Evolutionary conservation across 2,329 filamentous ascomycete genomes (phyloP).

Genomic region (Fusarium sp.): DNA sequence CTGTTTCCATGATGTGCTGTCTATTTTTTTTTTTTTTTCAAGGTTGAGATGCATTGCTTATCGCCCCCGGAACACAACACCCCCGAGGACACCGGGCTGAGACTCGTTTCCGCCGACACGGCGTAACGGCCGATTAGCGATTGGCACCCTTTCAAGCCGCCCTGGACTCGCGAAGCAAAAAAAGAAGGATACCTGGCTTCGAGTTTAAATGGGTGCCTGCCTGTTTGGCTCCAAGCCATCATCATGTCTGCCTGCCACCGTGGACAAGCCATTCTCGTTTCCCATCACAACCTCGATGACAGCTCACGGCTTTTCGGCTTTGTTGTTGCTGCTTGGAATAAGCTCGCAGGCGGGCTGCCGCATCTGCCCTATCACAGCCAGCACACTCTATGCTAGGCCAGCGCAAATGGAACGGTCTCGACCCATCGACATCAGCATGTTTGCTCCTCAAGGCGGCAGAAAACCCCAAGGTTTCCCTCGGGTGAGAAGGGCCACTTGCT

Average conservation of each 20-base stretch:
- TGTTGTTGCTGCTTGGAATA: background rate
- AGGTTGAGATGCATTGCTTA: background rate
- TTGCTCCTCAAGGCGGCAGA: background rate
- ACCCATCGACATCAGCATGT: conserved; percentile 2
- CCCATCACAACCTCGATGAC: conserved; percentile 29
- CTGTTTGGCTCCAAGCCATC: background rate
- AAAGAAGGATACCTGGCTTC: background rate
- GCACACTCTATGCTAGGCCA: conserved; percentile 3
- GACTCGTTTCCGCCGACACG: conserved; percentile 16
- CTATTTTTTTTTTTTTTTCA: background rate
- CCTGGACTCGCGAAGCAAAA: background rate
- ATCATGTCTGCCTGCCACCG: background rate
- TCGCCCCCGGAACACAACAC: background rate
- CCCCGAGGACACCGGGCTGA: conserved; percentile 3
- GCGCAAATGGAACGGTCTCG: conserved; percentile 17
- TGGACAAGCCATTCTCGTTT: conserved; percentile 8
- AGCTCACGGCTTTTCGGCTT: conserved; percentile 9
- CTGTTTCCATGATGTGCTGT: background rate
- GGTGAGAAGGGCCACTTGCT: background rate
- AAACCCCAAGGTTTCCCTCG: background rate
- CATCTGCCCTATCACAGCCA: background rate
- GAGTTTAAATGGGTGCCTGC: background rate
- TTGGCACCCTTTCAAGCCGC: background rate
- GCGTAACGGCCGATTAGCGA: background rate
- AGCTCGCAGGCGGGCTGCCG: background rate